Percentiles rank a stretch among this genome's conserved stretches.
Evolutionary conservation across 1,284 basidiomycete species (phyloP).

Genomic region (Cerrena zonata): DNA sequence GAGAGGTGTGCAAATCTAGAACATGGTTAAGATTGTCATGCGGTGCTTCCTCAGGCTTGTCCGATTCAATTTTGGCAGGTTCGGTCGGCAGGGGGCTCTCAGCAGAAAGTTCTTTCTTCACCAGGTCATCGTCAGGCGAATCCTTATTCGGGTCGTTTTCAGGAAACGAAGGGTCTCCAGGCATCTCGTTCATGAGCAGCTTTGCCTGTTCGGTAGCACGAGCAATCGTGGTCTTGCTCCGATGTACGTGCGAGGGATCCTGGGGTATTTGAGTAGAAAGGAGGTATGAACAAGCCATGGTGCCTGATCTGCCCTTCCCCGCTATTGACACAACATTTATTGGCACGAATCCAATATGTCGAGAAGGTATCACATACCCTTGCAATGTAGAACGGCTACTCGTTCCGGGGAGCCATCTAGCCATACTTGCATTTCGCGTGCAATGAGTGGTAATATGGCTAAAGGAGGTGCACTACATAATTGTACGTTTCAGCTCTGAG

Average conservation of each 20-base stretch:
- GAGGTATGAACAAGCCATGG: slow-evolving; percentile 74
- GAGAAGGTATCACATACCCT: slow-evolving; percentile 45
- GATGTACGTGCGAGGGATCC: slow-evolving; percentile 41
- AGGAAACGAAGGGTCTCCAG: slow-evolving; percentile 29
- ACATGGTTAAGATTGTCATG: slow-evolving; percentile 53
- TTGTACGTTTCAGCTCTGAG: neutral
- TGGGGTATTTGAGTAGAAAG: slow-evolving; percentile 52
- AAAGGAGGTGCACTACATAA: slow-evolving; percentile 69
- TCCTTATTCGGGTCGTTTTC: slow-evolving; percentile 5
- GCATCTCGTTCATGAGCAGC: slow-evolving; percentile 43
- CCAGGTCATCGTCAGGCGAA: slow-evolving; percentile 28
- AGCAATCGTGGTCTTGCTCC: slow-evolving; percentile 36
- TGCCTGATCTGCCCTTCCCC: slow-evolving; percentile 79
- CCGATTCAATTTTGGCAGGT: slow-evolving; percentile 24
- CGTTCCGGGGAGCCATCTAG: slow-evolving; percentile 61
- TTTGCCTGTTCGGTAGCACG: slow-evolving; percentile 39
- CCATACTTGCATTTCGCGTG: slow-evolving; percentile 77
- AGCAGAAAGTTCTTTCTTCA: slow-evolving; percentile 16
- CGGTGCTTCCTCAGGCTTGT: neutral
- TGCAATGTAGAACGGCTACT: slow-evolving; percentile 84
- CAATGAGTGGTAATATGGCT: slow-evolving; percentile 70
- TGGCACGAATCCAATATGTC: neutral
- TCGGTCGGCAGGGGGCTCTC: neutral
- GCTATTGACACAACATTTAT: slow-evolving; percentile 34
- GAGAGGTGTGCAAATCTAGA: slow-evolving; percentile 61